Percentiles rank a stretch among this genome's conserved stretches.
Evolutionary conservation across 108 stramenopile genomes (phyloP).

Genomic region (Nitzschia putrida): DNA sequence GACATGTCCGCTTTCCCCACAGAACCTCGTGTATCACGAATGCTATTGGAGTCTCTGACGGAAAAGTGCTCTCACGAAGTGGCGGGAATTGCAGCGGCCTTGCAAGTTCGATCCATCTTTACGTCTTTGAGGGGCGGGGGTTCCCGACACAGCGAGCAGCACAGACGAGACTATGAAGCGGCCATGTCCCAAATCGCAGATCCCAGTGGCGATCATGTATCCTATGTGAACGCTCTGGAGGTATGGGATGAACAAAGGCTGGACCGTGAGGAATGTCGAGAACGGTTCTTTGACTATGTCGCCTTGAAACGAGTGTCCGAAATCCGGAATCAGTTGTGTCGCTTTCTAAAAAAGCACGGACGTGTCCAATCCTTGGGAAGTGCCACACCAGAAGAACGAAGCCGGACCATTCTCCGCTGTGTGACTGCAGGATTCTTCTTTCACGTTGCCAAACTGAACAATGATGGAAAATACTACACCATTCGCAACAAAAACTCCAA

Average conservation of each 20-base stretch:
- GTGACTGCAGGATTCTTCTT: slow-evolving; percentile 93
- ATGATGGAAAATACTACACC: slow-evolving; percentile 93
- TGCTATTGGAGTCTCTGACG: slow-evolving; percentile 76
- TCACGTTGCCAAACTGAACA: slow-evolving; percentile 89
- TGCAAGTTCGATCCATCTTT: slow-evolving; percentile 84
- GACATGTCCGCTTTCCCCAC: slow-evolving; percentile 88
- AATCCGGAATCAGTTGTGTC: slow-evolving; percentile 72
- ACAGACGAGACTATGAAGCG: slow-evolving; percentile 66
- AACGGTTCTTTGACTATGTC: slow-evolving; percentile 78
- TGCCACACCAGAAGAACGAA: slow-evolving; percentile 53
- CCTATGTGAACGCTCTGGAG: slow-evolving; percentile 76
- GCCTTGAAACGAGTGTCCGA: slow-evolving; percentile 74
- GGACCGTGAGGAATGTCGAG: slow-evolving; percentile 73
- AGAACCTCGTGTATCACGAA: slow-evolving; percentile 74
- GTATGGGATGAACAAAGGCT: slow-evolving; percentile 66
- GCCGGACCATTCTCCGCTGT: slow-evolving; percentile 74
- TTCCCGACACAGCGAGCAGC: slow-evolving; percentile 57
- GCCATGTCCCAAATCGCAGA: slow-evolving; percentile 85
- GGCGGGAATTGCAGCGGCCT: slow-evolving; percentile 84
- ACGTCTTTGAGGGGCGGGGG: slow-evolving; percentile 46
- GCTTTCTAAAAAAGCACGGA: slow-evolving; percentile 64
- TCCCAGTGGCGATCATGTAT: slow-evolving; percentile 90
- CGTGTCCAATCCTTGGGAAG: slow-evolving; percentile 44
- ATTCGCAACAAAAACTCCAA: slow-evolving; percentile 58
- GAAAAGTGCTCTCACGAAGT: slow-evolving; percentile 75